These are phyloP conservation scores for Westerdykella sp. DNA, from an alignment of 2,329 filamentous ascomycete genomes.

Conservation along the genomic window DNA sequence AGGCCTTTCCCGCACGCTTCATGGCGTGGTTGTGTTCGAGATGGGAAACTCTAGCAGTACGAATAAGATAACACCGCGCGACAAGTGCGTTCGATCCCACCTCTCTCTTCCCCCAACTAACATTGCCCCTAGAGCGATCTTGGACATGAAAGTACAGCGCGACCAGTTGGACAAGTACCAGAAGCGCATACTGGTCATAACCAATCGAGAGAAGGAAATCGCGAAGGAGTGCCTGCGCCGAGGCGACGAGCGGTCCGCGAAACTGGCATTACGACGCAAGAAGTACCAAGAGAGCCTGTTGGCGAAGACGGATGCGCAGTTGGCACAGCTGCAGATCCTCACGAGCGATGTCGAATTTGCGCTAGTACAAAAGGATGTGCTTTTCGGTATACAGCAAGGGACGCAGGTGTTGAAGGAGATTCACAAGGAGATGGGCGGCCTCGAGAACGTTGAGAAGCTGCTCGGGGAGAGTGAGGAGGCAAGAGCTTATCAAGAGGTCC, in stretches of 20 bases:
- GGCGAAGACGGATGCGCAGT: conserved; percentile 81
- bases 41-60: conserved; percentile 63
- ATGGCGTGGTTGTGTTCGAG: conserved; percentile 21
- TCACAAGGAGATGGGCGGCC: conserved; percentile 88
- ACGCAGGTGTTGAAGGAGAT: conserved; percentile 86
- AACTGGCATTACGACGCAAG: conserved; percentile 84
- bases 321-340: conserved; percentile 88
- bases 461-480: conserved; percentile 90
- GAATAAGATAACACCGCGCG: conserved; percentile 68
- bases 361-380: conserved; percentile 89
- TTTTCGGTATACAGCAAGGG: conserved; percentile 88
- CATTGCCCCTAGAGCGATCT: conserved; percentile 65
- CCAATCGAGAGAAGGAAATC: conserved; percentile 78
- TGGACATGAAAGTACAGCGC: conserved; percentile 95
- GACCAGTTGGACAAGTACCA: conserved; percentile 97
- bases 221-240: conserved; percentile 74
- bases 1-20: conserved; percentile 7
- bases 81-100: conserved; percentile 58
- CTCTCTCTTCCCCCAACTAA: conserved; percentile 6
- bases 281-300: conserved; percentile 94
- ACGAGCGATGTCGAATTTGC: conserved; percentile 91
- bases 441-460: conserved; percentile 90
- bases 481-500: conserved; percentile 79
- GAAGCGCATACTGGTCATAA: conserved; percentile 78
- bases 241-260: conserved; percentile 72